Base-by-base conservation (phyloP, 2,329 filamentous ascomycete species). In the Aspergillus melleus region DNA sequence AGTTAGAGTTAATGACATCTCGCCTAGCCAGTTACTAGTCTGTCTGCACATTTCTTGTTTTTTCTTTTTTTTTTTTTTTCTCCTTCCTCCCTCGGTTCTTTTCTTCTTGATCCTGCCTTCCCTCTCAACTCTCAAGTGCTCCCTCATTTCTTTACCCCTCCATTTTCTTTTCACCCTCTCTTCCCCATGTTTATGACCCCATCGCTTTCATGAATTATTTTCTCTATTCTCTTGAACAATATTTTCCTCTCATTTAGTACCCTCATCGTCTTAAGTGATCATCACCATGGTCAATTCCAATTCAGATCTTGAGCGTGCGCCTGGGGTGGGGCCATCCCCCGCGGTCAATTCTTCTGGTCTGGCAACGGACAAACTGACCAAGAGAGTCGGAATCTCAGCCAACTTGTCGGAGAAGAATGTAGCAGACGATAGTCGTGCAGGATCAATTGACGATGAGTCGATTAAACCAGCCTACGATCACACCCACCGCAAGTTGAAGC, bases 401-500 rank as follows among this genome's bases (percentile, higher is more conserved):
- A 64, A 58, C 19, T 26, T 60, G 8, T 26, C 60, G 10, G 68
- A 70, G 46, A 69, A 72, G 52, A 44, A 54, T 30, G 36, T 61
- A 8, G 54, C 64, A 5, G 47, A 62, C 11, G 61, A 63, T 49
- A 60, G 64, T 52, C 57, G 61, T 24, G 65, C 66, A 26, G 61
- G 63, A 19, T 70, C 67, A 0, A 61, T 72, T 29, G 65, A 64
- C 29, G 66, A 64, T 24, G 67, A 61, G n/a, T 67, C 62, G 11
- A 68, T 68, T 30, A 67, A 70, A 52, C 63, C 67, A 1, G 60
- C 59, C 20, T 64, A 65, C 30, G 74, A 76, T 49, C 65, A 72
- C 52, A 79, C 77, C 1, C 75, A 75, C 36, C 75, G 78, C 56
- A 77, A 74, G 59, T 67, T 80, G 20, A 80, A 79, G 61, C 73